Base-by-base conservation (phyloP, 768 basidiomycete species). In the Crucibulum laeve region DNA sequence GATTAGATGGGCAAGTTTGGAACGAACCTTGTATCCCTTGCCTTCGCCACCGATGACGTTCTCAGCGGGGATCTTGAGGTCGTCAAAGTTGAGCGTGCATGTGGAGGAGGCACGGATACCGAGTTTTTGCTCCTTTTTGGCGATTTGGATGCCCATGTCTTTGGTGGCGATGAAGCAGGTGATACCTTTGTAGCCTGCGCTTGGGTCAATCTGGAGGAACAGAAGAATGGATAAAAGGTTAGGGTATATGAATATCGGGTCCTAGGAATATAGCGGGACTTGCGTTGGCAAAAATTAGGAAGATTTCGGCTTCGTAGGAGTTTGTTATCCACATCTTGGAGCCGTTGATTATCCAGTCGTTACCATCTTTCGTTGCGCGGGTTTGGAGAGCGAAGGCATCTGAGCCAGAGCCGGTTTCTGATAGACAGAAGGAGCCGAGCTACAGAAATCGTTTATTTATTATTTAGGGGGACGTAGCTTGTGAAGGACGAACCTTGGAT, bases 271-370 rank as follows among this genome's bases (percentile, higher is more conserved):
- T 23, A 40, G 40, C 19, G 36, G 15, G 26, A 59, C 79, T 46
- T 45, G 92, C 91, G 49, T 91, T 99, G 40, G 96, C 96, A 49
- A 99, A 98, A 38, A 98, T 88, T 52, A 95, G 82, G 71, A 88
- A 89, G 30, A 94, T 75, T 36, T 92, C 89, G 1, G 91, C 92
- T 64, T 94, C 91, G 46, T 81, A 77, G 0, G 92, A 94, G 65
- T 97, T 97, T 19, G 93, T 95, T 47, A 97, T 96, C 93, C 93
- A 96, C 93, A 95, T 94, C 73, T 99, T 99, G 44, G 91, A 90
- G n/a, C 96, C 96, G 53, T 92, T 94, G 42, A 99, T 61, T 23
- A 92, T 69, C 78, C 86, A 98, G 61, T 84, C 62, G 53, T 87
- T 80, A 14, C 91, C 92, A 36, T 91, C 84, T 62, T 87, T 89